These are phyloP conservation scores for Cutaneotrichosporon cyanovorans DNA, from an alignment of 1,284 basidiomycete genomes.

Conservation along the genomic window DNA sequence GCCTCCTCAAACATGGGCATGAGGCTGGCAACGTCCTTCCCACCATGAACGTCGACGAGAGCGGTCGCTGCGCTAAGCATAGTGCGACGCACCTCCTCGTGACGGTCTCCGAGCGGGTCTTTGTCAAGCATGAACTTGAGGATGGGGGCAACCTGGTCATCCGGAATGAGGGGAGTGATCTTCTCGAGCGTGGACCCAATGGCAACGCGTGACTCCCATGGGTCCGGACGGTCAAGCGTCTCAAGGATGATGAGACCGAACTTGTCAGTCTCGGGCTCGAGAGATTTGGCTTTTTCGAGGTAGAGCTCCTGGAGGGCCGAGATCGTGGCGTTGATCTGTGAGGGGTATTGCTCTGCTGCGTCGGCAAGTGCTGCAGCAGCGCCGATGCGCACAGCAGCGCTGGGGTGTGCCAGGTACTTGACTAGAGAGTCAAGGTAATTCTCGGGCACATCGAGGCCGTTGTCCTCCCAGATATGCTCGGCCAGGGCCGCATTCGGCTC, in stretches of 20 bases:
- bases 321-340: conserved; percentile 53
- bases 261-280: conserved; percentile 82
- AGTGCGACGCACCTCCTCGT: conserved; percentile 68
- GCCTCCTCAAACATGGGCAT: conserved; percentile 80
- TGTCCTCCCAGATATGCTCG: conserved; percentile 86
- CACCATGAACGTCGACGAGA: conserved; percentile 78
- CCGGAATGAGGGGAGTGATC: conserved; percentile 61
- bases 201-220: conserved; percentile 78
- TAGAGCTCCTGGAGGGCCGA: conserved; percentile 63
- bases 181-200: conserved; percentile 64
- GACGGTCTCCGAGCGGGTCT: conserved; percentile 81
- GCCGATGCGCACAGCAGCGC: conserved; percentile 70
- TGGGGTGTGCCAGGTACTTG: conserved; percentile 67
- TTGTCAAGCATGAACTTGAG: conserved; percentile 81
- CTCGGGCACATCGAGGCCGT: conserved; percentile 82
- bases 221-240: conserved; percentile 84
- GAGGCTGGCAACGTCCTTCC: conserved; percentile 62
- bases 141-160: conserved; percentile 64
- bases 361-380: conserved; percentile 69
- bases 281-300: conserved; percentile 76
- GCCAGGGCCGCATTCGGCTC: conserved; percentile 84
- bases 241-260: conserved; percentile 90
- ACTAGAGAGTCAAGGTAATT: conserved; percentile 60
- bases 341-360: conserved; percentile 67
- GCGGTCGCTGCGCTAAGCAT: conserved; percentile 81